A percentile compares a stretch with the other conserved stretches of the same genome.
Evolutionary conservation across 768 basidiomycete genomes (phyloP).

Genomic region (Mycena capillaripes): DNA sequence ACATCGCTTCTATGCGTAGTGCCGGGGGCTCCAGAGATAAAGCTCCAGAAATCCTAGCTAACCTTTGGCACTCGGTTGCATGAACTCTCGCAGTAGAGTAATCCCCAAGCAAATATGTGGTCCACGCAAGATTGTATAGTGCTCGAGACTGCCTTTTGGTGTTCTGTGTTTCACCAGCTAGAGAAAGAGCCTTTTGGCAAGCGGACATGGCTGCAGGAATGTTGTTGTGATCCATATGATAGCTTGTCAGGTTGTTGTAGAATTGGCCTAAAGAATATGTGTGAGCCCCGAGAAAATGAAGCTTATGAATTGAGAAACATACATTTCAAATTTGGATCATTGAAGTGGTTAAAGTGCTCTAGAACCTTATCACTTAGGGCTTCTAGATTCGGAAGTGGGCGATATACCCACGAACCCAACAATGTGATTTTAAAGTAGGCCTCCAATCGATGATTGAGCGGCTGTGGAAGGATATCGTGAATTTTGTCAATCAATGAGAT

Average conservation of each 20-base stretch:
- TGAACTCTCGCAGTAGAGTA: not conserved
- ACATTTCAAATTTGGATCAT: conserved; percentile 4
- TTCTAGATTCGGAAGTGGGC: not conserved
- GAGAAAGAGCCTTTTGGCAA: not conserved
- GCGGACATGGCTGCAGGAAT: not conserved
- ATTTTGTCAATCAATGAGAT: not conserved
- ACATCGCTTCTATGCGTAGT: not conserved
- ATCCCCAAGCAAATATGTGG: not conserved
- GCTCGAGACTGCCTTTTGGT: not conserved
- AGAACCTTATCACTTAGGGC: not conserved
- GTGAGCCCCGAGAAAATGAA: not conserved
- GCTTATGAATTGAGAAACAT: too few species aligned
- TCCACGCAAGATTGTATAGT: not conserved
- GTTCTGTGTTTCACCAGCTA: not conserved
- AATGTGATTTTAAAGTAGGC: not conserved
- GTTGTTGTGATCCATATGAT: not conserved
- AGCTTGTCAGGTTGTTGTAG: not conserved
- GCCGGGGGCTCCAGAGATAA: not conserved
- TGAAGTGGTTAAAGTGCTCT: not conserved
- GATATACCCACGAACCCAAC: not conserved
- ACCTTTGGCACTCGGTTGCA: not conserved
- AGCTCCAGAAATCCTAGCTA: not conserved
- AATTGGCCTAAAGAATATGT: not conserved
- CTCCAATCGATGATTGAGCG: not conserved
- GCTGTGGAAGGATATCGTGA: not conserved